Percentiles rank a stretch among this genome's conserved stretches.
Evolutionary conservation across 208 protist genomes (phyloP).

Genomic region (Acanthamoeba sp.): DNA sequence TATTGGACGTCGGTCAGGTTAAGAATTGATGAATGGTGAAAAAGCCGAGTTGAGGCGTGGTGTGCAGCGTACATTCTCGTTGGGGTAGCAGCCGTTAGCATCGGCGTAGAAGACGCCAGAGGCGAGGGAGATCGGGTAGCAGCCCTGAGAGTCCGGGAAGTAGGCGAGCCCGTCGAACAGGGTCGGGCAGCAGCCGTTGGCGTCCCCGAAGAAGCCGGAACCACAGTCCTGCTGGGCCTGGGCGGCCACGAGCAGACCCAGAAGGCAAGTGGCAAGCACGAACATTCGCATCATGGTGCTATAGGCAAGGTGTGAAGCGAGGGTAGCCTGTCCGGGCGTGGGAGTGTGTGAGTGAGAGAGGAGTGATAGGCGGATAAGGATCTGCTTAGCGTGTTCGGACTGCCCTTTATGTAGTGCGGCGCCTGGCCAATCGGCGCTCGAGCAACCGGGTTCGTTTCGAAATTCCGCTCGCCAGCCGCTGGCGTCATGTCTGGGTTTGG

Average conservation of each 20-base stretch:
- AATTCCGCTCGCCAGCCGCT: background rate
- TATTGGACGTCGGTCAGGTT: background rate
- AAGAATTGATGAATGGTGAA: too few species aligned
- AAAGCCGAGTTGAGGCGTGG: too few species aligned
- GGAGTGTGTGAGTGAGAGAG: background rate
- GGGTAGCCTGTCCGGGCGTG: too few species aligned
- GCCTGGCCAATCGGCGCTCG: background rate
- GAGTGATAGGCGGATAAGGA: too few species aligned
- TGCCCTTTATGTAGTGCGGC: background rate
- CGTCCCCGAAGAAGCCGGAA: background rate
- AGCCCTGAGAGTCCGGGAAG: background rate
- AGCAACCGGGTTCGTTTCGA: background rate
- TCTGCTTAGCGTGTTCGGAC: background rate
- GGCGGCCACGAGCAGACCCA: background rate
- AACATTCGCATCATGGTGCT: background rate
- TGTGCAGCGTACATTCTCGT: background rate
- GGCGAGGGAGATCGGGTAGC: background rate
- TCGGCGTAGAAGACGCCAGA: slow-evolving; percentile 21
- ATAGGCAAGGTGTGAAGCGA: background rate
- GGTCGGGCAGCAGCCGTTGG: background rate
- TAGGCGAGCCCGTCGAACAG: background rate
- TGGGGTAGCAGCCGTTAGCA: slow-evolving; percentile 5
- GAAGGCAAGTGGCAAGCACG: background rate
- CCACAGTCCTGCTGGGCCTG: background rate
- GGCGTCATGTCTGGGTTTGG: background rate